A percentile compares a stretch with the other conserved stretches of the same genome.
Evolutionary conservation across 2,329 filamentous ascomycete genomes (phyloP).

Genomic region (Penicillium sp.): DNA sequence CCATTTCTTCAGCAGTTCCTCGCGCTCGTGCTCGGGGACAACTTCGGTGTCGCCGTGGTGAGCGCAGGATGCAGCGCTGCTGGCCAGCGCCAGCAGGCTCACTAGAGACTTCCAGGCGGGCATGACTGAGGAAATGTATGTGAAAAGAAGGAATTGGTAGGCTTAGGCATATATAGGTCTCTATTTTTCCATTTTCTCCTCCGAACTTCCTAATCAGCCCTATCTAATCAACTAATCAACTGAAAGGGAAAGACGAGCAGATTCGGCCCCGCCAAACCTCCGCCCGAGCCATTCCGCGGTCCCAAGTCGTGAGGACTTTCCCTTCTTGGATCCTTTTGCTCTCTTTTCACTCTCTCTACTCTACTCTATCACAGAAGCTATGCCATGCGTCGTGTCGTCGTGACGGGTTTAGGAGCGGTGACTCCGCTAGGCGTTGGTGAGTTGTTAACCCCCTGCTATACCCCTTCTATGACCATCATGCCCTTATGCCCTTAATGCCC

Average conservation of each 20-base stretch:
- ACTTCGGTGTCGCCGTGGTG: constrained; percentile 42
- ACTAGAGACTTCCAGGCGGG: constrained; percentile 28
- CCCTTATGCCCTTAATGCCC: background rate
- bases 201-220: constrained; percentile 19
- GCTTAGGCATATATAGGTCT: background rate
- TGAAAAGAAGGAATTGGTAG: constrained; percentile 6
- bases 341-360: constrained; percentile 4
- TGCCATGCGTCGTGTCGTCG: constrained; percentile 63
- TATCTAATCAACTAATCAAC: constrained; percentile 6
- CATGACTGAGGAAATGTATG: constrained; percentile 19
- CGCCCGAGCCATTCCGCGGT: constrained; percentile 8
- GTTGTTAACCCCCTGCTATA: constrained; percentile 16
- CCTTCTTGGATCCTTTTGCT: constrained; percentile 29
- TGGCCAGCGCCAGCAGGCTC: constrained; percentile 32
- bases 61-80: constrained; percentile 32
- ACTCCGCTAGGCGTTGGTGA: constrained; percentile 75
- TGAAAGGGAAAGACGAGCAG: constrained; percentile 20
- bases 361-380: constrained; percentile 4
- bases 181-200: constrained; percentile 6
- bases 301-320: constrained; percentile 36
- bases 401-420: constrained; percentile 76
- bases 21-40: constrained; percentile 37
- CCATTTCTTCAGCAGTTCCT: constrained; percentile 47
- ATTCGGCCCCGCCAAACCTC: constrained; percentile 17
- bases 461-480: background rate